phyloP scores from a whole-genome alignment of 2,329 filamentous ascomycete genomes.

The Septoria petroselini region DNA sequence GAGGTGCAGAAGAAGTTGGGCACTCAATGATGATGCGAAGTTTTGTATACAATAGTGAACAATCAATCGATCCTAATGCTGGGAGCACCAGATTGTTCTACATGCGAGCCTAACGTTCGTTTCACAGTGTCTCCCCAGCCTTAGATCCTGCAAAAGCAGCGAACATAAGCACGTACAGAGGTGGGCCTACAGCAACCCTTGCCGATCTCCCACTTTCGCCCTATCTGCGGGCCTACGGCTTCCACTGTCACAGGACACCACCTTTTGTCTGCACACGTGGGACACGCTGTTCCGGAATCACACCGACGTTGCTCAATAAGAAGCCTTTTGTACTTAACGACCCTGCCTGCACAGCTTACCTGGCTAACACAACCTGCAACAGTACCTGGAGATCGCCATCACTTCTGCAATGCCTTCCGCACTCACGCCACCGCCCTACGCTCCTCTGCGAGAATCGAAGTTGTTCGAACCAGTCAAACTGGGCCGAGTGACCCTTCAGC shows the following conservation, averaged over 20 bases:
- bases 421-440: conserved; percentile 16
- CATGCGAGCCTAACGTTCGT: too few relatives aligned
- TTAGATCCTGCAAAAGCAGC: neutral
- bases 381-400: neutral
- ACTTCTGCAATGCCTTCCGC: conserved; percentile 19
- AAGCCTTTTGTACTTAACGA: neutral
- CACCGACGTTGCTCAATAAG: too few relatives aligned
- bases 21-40: neutral
- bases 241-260: too few relatives aligned
- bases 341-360: neutral
- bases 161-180: too few relatives aligned
- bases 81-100: too few relatives aligned
- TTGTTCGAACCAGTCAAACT: conserved; percentile 38
- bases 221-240: too few relatives aligned
- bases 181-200: too few relatives aligned
- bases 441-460: conserved; percentile 23
- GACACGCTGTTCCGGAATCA: too few relatives aligned
- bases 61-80: neutral
- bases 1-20: conserved; percentile 43
- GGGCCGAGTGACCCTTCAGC: conserved; percentile 38
- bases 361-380: neutral
- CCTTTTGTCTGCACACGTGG: too few relatives aligned
- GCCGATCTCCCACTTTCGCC: too few relatives aligned
- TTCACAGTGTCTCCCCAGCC: neutral
- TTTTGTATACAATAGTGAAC: neutral